A percentile compares a stretch with the other conserved stretches of the same genome.
These are phyloP conservation scores for Salix purpurea DNA, from an alignment of 345 rosid species.

Conservation along the genomic window DNA sequence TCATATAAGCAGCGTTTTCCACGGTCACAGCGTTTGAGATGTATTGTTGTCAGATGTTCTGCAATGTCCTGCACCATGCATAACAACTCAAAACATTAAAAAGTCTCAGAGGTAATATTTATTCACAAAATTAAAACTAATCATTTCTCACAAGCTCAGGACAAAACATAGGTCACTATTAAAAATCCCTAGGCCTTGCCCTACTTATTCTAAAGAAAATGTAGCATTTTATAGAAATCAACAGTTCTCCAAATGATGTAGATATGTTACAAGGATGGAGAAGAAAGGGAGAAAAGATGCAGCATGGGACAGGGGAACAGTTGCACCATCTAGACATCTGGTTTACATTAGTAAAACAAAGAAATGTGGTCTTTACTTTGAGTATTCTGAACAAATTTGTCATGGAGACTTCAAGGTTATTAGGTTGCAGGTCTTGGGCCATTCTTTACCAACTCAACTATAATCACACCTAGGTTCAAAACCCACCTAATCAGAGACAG, in stretches of 20 bases:
- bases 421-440: neutral
- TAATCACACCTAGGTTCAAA: neutral
- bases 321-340: too few relatives aligned
- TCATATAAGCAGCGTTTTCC: slow-evolving; percentile 81
- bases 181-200: neutral
- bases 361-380: neutral
- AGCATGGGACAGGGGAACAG: too few relatives aligned
- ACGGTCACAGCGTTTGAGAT: slow-evolving; percentile 70
- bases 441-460: neutral
- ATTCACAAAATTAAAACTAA: neutral
- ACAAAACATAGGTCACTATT: neutral
- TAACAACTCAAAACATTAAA: neutral
- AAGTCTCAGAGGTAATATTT: neutral
- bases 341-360: too few relatives aligned
- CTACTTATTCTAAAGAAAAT: neutral
- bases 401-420: neutral
- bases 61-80: slow-evolving; percentile 57
- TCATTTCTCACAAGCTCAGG: neutral
- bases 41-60: slow-evolving; percentile 70
- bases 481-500: neutral
- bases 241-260: too few relatives aligned
- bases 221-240: neutral
- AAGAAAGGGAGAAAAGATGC: too few relatives aligned
- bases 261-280: neutral
- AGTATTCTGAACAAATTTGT: neutral